Percentiles rank a stretch among this genome's conserved stretches.
These are phyloP conservation scores for Gracilaria caudata DNA, from an alignment of 23 red algal species.

Conservation along the genomic window DNA sequence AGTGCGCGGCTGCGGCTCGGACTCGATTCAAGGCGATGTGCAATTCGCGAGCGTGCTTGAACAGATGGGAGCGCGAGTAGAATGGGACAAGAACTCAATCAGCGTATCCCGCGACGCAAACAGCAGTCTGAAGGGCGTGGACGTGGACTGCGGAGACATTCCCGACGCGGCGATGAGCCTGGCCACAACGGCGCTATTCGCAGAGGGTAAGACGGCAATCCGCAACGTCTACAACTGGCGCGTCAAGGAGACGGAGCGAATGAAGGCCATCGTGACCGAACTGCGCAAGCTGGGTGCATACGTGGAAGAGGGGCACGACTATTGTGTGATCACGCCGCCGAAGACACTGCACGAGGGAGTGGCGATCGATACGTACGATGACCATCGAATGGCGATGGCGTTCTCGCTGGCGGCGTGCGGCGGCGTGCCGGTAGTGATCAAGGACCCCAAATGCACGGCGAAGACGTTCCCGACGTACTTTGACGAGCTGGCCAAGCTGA, in stretches of 20 bases:
- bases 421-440: slow-evolving; percentile 78
- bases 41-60: slow-evolving; percentile 88
- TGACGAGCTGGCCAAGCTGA: slow-evolving; percentile 73
- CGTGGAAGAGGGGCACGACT: slow-evolving; percentile 93
- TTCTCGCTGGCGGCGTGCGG: slow-evolving; percentile 94
- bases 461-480: slow-evolving; percentile 99
- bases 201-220: slow-evolving; percentile 82
- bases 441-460: slow-evolving; percentile 85
- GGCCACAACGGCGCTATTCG: slow-evolving; percentile 89
- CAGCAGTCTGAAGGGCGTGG: slow-evolving; percentile 75
- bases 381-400: slow-evolving; percentile 99
- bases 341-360: slow-evolving; percentile 33
- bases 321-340: slow-evolving; percentile 86
- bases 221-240: slow-evolving; percentile 98
- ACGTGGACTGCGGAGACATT: slow-evolving; percentile 95
- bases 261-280: slow-evolving; percentile 97
- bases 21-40: slow-evolving; percentile 92
- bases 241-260: slow-evolving; percentile 99
- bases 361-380: slow-evolving; percentile 94
- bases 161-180: slow-evolving; percentile 99
- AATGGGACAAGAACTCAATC: slow-evolving; percentile 83
- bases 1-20: slow-evolving; percentile 90
- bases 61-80: slow-evolving; percentile 93
- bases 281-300: slow-evolving; percentile 92
- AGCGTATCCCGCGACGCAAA: slow-evolving; percentile 64